Conservation (phyloP, 2,329 filamentous ascomycete genomes). For the Neofusicoccum parvum region DNA sequence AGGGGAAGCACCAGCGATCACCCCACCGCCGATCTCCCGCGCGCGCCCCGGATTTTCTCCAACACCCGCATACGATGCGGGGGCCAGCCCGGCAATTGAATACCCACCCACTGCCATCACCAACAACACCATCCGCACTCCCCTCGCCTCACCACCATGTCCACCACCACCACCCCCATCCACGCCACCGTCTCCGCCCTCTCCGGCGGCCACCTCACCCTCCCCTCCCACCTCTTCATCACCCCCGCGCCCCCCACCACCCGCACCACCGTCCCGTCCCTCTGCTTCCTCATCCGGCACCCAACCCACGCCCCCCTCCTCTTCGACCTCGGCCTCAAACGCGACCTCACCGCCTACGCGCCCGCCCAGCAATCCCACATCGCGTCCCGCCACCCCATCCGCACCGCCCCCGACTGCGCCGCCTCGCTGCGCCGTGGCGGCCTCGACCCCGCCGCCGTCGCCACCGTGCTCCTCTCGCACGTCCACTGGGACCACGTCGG, state of each 20-base stretch:
- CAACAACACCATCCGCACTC: background rate
- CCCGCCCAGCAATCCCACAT: slow-evolving; percentile 49
- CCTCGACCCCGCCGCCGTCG: slow-evolving; percentile 36
- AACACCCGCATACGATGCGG: too few species aligned
- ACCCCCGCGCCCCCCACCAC: slow-evolving; percentile 46
- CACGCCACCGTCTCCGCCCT: slow-evolving; percentile 34
- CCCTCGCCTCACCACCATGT: background rate
- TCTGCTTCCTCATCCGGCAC: slow-evolving; percentile 57
- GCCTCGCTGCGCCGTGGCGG: slow-evolving; percentile 40
- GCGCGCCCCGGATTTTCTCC: too few species aligned
- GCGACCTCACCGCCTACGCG: slow-evolving; percentile 48
- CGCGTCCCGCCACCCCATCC: slow-evolving; percentile 47
- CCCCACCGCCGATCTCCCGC: slow-evolving; percentile 8
- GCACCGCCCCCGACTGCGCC: slow-evolving; percentile 38
- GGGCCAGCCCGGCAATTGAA: background rate
- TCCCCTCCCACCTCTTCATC: slow-evolving; percentile 52
- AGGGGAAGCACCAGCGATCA: background rate
- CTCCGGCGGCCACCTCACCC: slow-evolving; percentile 44
- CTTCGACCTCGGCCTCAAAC: slow-evolving; percentile 58
- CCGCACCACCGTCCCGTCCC: slow-evolving; percentile 54
- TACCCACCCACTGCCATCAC: background rate
- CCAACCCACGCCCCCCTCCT: slow-evolving; percentile 32
- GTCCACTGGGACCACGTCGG: slow-evolving; percentile 48
- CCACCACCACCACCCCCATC: background rate
- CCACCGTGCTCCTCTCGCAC: slow-evolving; percentile 44